Evolutionary conservation across 2,329 filamentous ascomycete species (phyloP), one percentile per base, ranked within the genome.

Genomic region (Xylaria hypoxylon): DNA sequence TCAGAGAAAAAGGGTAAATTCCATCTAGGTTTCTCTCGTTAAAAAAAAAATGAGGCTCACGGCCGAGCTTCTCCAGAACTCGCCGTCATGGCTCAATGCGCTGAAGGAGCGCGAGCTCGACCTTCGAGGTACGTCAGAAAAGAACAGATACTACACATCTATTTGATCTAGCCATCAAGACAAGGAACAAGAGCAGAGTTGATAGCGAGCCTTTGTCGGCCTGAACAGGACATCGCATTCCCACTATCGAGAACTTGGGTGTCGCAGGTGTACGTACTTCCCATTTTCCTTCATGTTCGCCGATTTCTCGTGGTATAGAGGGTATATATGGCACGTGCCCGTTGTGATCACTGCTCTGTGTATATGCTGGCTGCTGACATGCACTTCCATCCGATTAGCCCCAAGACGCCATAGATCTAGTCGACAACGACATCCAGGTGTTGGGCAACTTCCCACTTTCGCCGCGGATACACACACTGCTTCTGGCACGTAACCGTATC

Each of bases 101-200:
- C 88, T 99, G 81, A 97, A 96, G 84, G 96, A 99, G 87, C 93
- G 96, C 82, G 96, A 99, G 88, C 89, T 99, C 80, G 94, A 98
- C 86, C 93, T 99, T 77, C 90, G 96, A 97, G 96, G 96, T 98
- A 92, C 89, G 94, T 87, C 82, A 89, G 92, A 92, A 93, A 97
- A 93, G 93, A 90, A 86, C 92, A 95, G 94, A 96, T 97, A 89
- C 93, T 97, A 92, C 92, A 94, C 89, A 67, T 67, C 65, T 69
- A 67, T 67, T 71, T 72, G 70, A 71, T 72, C 67, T 71, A 69
- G 65, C 52, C 63, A 47, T 62, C 62, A 67, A 70, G 67, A 33
- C 62, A 69, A 69, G 60, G 59, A 57, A 64, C n/a, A 52, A 81
- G 89, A 90, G 87, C 91, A 92, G 86, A 88, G 88, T 95, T 96